These are phyloP conservation scores for Pontederia crassipes DNA, from an alignment of 176 grass and related monocot genomes.

Conservation along the genomic window DNA sequence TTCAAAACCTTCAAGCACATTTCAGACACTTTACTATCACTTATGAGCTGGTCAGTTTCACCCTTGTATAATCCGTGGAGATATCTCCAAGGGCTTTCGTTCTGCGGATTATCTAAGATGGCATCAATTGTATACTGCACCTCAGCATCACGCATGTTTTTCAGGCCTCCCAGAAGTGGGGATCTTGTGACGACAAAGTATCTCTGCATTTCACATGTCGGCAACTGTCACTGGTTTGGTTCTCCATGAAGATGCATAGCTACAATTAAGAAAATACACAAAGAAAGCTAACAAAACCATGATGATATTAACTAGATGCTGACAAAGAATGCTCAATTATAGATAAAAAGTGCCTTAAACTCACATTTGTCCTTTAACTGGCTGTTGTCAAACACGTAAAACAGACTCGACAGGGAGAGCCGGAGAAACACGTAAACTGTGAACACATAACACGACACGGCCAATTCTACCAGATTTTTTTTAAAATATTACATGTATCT, in stretches of 20 bases:
- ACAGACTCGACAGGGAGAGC: no score
- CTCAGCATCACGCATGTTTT: constrained; percentile 65
- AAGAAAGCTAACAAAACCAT: background rate
- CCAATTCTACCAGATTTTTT: no score
- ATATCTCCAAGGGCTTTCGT: constrained; percentile 95
- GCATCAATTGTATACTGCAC: constrained; percentile 58
- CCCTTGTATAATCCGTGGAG: constrained; percentile 76
- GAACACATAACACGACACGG: no score
- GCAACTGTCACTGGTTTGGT: background rate
- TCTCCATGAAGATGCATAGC: background rate
- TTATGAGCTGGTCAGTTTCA: constrained; percentile 37
- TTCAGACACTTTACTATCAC: constrained; percentile 41
- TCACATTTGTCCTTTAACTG: no score
- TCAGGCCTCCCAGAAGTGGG: constrained; percentile 57
- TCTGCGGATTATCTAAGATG: constrained; percentile 61
- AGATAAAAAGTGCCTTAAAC: no score
- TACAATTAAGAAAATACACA: background rate
- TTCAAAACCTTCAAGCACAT: constrained; percentile 67
- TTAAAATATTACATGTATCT: no score
- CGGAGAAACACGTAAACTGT: no score
- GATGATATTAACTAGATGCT: background rate
- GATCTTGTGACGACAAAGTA: constrained; percentile 82
- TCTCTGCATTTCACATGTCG: constrained; percentile 38
- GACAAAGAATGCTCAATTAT: no score
- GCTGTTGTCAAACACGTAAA: no score